Evolutionary conservation across 768 basidiomycete genomes (phyloP).

Genomic region (Lactifluus piperatus): DNA sequence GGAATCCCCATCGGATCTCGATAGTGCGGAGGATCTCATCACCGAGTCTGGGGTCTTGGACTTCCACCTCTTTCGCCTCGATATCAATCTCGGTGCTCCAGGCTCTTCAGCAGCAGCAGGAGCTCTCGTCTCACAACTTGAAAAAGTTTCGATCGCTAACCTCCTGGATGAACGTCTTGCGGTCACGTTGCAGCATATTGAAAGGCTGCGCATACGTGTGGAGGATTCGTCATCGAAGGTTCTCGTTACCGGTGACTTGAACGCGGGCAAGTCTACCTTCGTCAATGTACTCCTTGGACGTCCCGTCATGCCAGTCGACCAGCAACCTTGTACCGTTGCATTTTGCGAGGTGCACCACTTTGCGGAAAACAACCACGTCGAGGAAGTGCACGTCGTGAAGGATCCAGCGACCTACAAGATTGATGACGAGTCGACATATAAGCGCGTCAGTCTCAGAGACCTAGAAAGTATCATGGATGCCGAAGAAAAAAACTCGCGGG

Average conservation of each 20-base stretch:
- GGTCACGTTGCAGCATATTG: conserved; percentile 66
- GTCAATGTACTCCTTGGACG: conserved; percentile 91
- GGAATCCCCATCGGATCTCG: conserved; percentile 19
- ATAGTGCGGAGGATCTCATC: conserved; percentile 29
- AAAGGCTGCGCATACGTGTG: conserved; percentile 78
- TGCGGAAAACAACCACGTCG: conserved; percentile 64
- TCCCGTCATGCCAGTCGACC: conserved; percentile 93
- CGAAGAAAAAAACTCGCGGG: conserved; percentile 51
- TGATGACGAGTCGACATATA: conserved; percentile 68
- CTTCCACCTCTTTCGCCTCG: conserved; percentile 84
- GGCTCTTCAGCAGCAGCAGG: conserved; percentile 53
- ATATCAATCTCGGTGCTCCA: conserved; percentile 82
- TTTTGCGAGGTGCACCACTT: conserved; percentile 97
- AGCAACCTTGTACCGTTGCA: conserved; percentile 94
- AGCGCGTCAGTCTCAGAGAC: conserved; percentile 52
- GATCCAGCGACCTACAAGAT: conserved; percentile 60
- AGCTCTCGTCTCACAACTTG: conserved; percentile 81
- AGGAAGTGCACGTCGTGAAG: conserved; percentile 81
- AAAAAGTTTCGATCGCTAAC: conserved; percentile 87
- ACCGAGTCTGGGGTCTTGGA: conserved; percentile 41
- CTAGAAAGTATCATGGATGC: conserved; percentile 75
- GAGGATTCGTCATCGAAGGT: conserved; percentile 92
- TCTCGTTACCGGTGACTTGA: conserved; percentile 95
- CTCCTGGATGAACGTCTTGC: conserved; percentile 81
- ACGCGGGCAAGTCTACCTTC: conserved; percentile 97